phyloP scores from a whole-genome alignment of 2,329 filamentous ascomycete species.

The Scopulariopsis brevicaulis region DNA sequence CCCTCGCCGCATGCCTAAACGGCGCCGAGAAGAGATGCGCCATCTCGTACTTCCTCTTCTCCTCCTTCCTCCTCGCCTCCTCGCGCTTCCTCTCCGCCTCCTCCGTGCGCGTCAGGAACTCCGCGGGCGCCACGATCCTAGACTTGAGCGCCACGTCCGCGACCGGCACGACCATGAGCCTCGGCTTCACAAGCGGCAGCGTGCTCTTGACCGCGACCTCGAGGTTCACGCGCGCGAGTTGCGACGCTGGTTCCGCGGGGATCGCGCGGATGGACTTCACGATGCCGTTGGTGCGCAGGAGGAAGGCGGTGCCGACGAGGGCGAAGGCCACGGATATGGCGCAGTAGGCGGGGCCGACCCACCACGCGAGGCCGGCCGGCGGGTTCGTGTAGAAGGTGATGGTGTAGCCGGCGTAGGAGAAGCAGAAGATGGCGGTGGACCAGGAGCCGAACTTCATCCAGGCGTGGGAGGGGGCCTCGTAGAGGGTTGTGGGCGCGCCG shows the following conservation, averaged over 20 bases:
- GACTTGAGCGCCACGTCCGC: constrained; percentile 21
- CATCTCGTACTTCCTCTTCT: constrained; percentile 37
- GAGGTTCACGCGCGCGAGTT: constrained; percentile 26
- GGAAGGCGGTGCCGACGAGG: constrained; percentile 46
- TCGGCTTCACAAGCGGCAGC: constrained; percentile 33
- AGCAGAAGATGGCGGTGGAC: constrained; percentile 39
- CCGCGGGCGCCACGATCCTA: constrained; percentile 22
- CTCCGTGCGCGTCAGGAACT: constrained; percentile 22
- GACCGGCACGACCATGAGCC: constrained; percentile 24
- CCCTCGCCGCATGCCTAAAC: constrained; percentile 37
- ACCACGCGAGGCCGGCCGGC: constrained; percentile 38
- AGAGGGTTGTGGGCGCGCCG: constrained; percentile 46
- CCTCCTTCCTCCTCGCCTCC: constrained; percentile 24
- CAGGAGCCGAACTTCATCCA: constrained; percentile 52
- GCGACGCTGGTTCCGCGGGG: constrained; percentile 16
- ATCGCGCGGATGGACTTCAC: constrained; percentile 47
- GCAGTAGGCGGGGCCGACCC: constrained; percentile 46
- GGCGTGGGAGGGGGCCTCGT: constrained; percentile 53
- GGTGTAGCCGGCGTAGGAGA: constrained; percentile 37
- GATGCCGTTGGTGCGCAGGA: constrained; percentile 44
- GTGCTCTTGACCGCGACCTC: constrained; percentile 40
- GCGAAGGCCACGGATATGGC: constrained; percentile 48
- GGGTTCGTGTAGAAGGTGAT: constrained; percentile 35
- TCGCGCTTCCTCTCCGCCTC: constrained; percentile 18
- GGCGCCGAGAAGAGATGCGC: constrained; percentile 45